Conservation (phyloP, 257 asterid species). For the Jacaranda copaia region DNA sequence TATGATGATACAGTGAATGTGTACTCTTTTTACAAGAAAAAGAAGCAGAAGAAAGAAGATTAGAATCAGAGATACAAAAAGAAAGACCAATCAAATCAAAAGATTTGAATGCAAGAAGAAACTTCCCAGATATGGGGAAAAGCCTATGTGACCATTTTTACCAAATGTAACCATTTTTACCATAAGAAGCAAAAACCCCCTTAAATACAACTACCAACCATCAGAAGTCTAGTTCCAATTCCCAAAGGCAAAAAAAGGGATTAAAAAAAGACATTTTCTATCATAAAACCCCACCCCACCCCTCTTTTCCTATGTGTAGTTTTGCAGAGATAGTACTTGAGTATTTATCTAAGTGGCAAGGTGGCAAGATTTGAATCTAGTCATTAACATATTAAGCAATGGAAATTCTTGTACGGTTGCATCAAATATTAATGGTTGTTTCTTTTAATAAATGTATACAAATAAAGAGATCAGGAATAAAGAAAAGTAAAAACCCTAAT, state of each 20-base stretch:
- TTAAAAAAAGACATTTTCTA: not conserved
- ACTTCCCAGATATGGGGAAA: constrained; percentile 50
- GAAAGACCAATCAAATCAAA: constrained; percentile 48
- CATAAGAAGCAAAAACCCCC: constrained; percentile 31
- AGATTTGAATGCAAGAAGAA: constrained; percentile 7
- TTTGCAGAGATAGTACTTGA: not conserved
- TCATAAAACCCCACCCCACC: no score
- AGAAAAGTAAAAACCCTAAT: no score
- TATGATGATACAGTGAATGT: constrained; percentile 21
- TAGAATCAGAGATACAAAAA: constrained; percentile 14
- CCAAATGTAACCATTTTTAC: constrained; percentile 11
- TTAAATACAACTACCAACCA: not conserved
- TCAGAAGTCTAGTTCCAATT: not conserved
- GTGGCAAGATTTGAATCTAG: no score
- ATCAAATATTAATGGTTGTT: no score
- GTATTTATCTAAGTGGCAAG: no score
- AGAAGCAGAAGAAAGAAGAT: not conserved
- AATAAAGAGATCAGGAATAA: no score
- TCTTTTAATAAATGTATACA: no score
- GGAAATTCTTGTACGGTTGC: not conserved
- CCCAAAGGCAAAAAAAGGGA: not conserved
- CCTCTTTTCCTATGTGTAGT: no score
- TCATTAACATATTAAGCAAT: no score
- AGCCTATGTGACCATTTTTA: not conserved
- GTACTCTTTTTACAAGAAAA: constrained; percentile 10